Conservation (phyloP, 2,329 filamentous ascomycete species). For the Botrytis aclada region DNA sequence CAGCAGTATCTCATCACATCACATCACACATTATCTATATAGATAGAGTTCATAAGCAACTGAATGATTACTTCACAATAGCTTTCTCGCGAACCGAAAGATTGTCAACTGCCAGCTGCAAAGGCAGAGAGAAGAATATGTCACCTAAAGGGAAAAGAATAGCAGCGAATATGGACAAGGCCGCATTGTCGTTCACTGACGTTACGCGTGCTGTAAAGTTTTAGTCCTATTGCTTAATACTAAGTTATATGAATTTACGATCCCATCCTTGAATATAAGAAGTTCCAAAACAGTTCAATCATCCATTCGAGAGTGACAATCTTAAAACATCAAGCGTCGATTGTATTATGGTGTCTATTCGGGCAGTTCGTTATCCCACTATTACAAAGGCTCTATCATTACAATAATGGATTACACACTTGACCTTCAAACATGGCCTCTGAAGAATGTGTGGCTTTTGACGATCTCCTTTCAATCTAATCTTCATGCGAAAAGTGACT, state of each 20-base stretch:
- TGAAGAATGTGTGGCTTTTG: not conserved
- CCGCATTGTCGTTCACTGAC: not conserved
- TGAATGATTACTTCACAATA: not conserved
- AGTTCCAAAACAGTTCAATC: not conserved
- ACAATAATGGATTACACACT: not conserved
- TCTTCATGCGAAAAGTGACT: not conserved
- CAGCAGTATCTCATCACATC: too few relatives aligned
- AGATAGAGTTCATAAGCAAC: not conserved
- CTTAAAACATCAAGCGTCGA: not conserved
- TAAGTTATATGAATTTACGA: not conserved
- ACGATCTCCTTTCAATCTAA: too few relatives aligned
- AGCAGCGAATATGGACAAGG: not conserved
- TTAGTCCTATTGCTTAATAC: not conserved
- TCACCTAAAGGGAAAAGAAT: not conserved
- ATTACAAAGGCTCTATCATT: not conserved
- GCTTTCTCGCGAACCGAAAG: not conserved
- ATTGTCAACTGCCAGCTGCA: not conserved
- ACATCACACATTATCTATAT: not conserved
- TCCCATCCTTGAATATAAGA: not conserved
- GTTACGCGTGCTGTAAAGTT: not conserved
- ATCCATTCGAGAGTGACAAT: too few relatives aligned
- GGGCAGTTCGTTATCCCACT: not conserved
- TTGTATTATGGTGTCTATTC: too few relatives aligned
- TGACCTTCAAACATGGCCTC: not conserved
- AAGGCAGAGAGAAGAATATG: not conserved